A percentile compares a stretch with the other conserved stretches of the same genome.
Conservation (phyloP, 345 rosid genomes). For the Tarenaya hassleriana region DNA sequence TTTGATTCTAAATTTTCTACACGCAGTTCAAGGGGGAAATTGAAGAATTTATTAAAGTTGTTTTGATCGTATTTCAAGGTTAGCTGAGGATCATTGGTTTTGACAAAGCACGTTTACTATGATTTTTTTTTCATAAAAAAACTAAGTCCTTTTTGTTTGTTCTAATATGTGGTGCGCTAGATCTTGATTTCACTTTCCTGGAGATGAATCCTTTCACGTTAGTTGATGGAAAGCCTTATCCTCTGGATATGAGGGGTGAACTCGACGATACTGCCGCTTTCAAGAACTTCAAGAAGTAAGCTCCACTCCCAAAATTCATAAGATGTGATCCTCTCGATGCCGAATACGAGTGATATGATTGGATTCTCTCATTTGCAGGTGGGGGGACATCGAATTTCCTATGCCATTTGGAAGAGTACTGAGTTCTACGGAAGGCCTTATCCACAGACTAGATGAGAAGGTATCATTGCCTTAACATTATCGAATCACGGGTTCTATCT, state of each 20-base stretch:
- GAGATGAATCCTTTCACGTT: slow-evolving; percentile 98
- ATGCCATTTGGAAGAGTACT: slow-evolving; percentile 93
- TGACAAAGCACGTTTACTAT: background rate
- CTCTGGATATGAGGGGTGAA: slow-evolving; percentile 97
- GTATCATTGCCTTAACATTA: slow-evolving; percentile 36
- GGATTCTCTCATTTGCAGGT: slow-evolving; percentile 40
- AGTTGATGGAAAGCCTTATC: slow-evolving; percentile 91
- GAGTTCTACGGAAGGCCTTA: slow-evolving; percentile 80
- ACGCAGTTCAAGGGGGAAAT: slow-evolving; percentile 57
- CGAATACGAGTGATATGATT: background rate
- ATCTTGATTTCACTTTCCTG: slow-evolving; percentile 93
- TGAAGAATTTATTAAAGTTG: slow-evolving; percentile 61
- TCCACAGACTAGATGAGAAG: slow-evolving; percentile 96
- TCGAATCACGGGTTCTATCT: no score
- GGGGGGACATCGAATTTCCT: slow-evolving; percentile 90
- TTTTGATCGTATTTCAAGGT: slow-evolving; percentile 82
- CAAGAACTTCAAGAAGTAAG: slow-evolving; percentile 93
- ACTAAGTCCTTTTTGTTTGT: no score
- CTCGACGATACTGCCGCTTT: slow-evolving; percentile 94
- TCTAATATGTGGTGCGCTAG: slow-evolving; percentile 28
- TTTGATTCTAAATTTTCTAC: background rate
- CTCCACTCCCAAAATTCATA: background rate
- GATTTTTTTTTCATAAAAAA: slow-evolving; percentile 11
- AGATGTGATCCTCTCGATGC: background rate
- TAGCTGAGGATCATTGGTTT: slow-evolving; percentile 10